Percentiles rank a stretch among this genome's conserved stretches.
phyloP scores from a whole-genome alignment of 805 yeast species.

The Schizosaccharomyces lindneri region DNA sequence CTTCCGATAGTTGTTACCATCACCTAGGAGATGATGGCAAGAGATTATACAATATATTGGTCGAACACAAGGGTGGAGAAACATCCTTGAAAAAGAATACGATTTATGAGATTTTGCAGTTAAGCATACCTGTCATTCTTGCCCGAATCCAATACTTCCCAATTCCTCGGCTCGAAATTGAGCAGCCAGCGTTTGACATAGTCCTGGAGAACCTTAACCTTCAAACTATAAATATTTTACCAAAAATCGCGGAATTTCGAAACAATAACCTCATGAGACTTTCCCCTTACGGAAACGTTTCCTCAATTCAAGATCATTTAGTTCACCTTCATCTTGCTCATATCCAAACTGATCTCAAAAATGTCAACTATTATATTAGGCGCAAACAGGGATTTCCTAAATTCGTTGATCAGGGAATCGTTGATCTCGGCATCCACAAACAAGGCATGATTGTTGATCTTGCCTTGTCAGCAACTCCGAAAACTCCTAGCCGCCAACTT shows the following conservation, averaged over 20 bases:
- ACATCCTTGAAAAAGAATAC: not conserved
- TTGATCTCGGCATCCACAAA: not conserved
- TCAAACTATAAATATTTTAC: not conserved
- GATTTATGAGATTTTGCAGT: not conserved
- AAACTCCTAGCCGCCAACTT: not conserved
- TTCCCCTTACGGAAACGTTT: not conserved
- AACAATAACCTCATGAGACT: not conserved
- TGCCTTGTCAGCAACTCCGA: not conserved
- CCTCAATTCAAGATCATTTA: not conserved
- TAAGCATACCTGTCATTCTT: not conserved
- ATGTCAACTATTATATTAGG: slow-evolving; percentile 1
- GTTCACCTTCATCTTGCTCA: not conserved
- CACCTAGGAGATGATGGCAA: not conserved
- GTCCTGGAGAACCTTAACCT: slow-evolving; percentile 1
- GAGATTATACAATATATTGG: not conserved
- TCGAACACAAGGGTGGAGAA: not conserved
- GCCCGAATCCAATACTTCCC: not conserved
- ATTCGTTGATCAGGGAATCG: not conserved
- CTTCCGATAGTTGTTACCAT: not conserved
- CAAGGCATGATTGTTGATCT: not conserved
- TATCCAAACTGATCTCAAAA: not conserved
- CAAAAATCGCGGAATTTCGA: not conserved
- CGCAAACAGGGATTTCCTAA: not conserved
- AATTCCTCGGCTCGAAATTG: not conserved
- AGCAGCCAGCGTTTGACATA: not conserved